Base-by-base conservation (phyloP, 176 grass and related monocot species). In the Eremochloa ophiuroides region DNA sequence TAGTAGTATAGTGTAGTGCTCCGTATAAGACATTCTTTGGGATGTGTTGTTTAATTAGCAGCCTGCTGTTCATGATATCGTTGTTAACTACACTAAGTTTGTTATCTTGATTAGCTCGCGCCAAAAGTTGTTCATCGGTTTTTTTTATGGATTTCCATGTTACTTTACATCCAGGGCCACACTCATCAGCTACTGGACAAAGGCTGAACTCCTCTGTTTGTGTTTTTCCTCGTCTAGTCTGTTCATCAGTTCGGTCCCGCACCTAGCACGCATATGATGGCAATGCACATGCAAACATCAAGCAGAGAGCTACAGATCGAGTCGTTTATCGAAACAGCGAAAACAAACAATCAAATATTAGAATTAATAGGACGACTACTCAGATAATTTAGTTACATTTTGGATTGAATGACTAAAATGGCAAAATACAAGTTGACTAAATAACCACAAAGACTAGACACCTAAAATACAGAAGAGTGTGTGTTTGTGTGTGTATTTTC, bases 51-150 rank as follows among this genome's bases (percentile, higher is more conserved):
- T n/a, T n/a, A n/a, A n/a, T 40, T 39, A 31, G 35, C 28, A 76
- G 18, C 28, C 28, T 63, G 61, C 17, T 63, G 14, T 3, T 44
- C n/a, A 22, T 71, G 75, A 85, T 85, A 85, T 62, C 65, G 7
- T 78, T 48, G 31, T 85, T 70, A 85, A 78, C 74, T 34, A 26
- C 20, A 27, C 1, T 38, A 69, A 28, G 38, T 68, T 25, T 37
- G 74, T 62, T 47, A 10, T 50, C 47, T n/a, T n/a, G n/a, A n/a
- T 50, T 50, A 50, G 73, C 47, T 59, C n/a, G 69, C 12, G 20
- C 51, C 83, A 70, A 78, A 85, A 85, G 65, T 30, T 85, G 64
- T 60, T 47, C 22, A 43, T 66, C n/a, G 4, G 16, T 50, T 20
- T 5, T 58, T 71, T 66, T 69, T 37, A 37, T 37, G 4, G 0